phyloP scores from a whole-genome alignment of 2,329 filamentous ascomycete genomes.

The Fusarium redolens region DNA sequence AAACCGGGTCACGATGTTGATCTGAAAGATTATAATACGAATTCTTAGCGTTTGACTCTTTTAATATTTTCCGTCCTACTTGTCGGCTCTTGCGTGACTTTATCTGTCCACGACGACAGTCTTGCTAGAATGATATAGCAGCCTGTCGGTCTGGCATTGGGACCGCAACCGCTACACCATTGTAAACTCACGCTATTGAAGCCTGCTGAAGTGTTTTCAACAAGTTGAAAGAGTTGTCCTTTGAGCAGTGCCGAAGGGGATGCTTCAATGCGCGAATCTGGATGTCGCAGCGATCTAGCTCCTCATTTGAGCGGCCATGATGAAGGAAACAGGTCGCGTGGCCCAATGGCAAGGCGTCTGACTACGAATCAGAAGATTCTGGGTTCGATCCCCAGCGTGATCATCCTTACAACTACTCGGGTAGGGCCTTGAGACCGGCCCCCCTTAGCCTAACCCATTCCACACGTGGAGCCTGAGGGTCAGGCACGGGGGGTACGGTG shows the following conservation, averaged over 20 bases:
- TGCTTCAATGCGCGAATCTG: fast-evolving
- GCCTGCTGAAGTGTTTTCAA: fast-evolving
- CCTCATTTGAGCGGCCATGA: fast-evolving
- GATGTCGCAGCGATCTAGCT: not conserved
- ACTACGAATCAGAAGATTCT: constrained; percentile 39
- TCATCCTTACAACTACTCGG: not conserved
- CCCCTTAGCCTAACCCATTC: too few species aligned
- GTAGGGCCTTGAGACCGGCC: too few species aligned
- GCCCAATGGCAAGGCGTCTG: constrained; percentile 37
- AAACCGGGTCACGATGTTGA: fast-evolving
- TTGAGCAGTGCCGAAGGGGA: too few species aligned
- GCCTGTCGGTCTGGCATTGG: fast-evolving
- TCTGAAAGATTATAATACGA: not conserved
- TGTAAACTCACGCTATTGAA: fast-evolving
- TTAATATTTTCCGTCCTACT: fast-evolving
- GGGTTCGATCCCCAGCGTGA: constrained; percentile 37
- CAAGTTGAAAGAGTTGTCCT: too few species aligned
- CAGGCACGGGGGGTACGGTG: too few species aligned
- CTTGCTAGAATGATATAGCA: too few species aligned
- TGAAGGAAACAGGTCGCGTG: constrained; percentile 18
- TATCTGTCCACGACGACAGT: too few species aligned
- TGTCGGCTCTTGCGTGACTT: fast-evolving
- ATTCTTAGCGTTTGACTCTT: fast-evolving
- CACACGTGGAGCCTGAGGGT: too few species aligned
- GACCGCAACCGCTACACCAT: fast-evolving